Evolutionary conservation across 2,329 filamentous ascomycete genomes (phyloP).

Genomic region (Salinomyces thailandicus): DNA sequence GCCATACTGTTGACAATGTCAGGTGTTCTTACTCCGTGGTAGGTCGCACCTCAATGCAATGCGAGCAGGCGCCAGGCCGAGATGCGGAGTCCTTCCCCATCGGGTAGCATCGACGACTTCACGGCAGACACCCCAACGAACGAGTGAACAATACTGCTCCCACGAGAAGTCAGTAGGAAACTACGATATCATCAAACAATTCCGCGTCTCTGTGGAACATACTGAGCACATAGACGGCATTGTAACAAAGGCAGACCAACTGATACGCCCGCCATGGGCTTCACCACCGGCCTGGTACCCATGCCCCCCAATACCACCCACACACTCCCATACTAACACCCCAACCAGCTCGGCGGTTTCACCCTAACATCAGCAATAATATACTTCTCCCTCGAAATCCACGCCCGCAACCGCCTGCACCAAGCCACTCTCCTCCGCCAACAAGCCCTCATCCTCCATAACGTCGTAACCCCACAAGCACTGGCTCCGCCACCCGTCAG

Average conservation of each 20-base stretch:
- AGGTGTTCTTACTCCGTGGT: neutral
- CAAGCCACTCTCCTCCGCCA: conserved; percentile 38
- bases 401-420: conserved; percentile 37
- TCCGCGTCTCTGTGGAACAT: too few relatives aligned
- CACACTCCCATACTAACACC: conserved; percentile 3
- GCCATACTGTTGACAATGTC: conserved; percentile 52
- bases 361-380: conserved; percentile 39
- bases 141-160: too few relatives aligned
- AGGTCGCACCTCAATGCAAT: too few relatives aligned
- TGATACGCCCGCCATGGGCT: conserved; percentile 33
- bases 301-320: too few relatives aligned
- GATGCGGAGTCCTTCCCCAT: conserved; percentile 1
- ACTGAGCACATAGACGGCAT: too few relatives aligned
- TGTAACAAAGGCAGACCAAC: too few relatives aligned
- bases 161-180: too few relatives aligned
- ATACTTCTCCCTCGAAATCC: conserved; percentile 31
- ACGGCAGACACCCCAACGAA: too few relatives aligned
- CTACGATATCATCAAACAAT: too few relatives aligned
- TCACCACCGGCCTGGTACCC: conserved; percentile 42
- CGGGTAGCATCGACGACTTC: neutral
- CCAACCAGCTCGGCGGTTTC: conserved; percentile 37
- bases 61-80: neutral
- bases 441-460: conserved; percentile 34
- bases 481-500: conserved; percentile 29
- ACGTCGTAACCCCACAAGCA: conserved; percentile 34